These are phyloP conservation scores for Ciborinia camelliae DNA, from an alignment of 2,329 filamentous ascomycete species.

Conservation along the genomic window DNA sequence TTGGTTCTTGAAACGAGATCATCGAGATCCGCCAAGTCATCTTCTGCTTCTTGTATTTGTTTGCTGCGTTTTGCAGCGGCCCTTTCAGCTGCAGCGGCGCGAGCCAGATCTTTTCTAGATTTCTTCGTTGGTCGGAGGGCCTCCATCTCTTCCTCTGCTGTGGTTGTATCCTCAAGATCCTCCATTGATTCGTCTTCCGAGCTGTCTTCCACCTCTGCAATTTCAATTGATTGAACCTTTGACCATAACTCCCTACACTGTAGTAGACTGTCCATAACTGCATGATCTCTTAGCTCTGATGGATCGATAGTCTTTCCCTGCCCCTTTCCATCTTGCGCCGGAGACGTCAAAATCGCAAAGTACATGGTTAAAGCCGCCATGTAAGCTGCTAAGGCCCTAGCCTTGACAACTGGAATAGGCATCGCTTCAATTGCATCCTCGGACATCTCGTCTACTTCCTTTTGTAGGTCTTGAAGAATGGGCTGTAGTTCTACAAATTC, in stretches of 20 bases:
- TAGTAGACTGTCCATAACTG: conserved; percentile 82
- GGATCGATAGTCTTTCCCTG: conserved; percentile 63
- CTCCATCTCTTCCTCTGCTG: conserved; percentile 7
- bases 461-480: conserved; percentile 55
- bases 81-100: conserved; percentile 42
- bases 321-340: conserved; percentile 57
- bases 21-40: conserved; percentile 44
- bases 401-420: conserved; percentile 55
- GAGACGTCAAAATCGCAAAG: conserved; percentile 86
- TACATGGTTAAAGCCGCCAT: conserved; percentile 87
- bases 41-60: conserved; percentile 41
- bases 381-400: conserved; percentile 80
- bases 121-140: conserved; percentile 2
- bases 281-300: conserved; percentile 79
- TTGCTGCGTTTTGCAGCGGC: conserved; percentile 34
- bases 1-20: conserved; percentile 28
- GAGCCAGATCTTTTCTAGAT: conserved; percentile 39
- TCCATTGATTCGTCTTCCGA: conserved; percentile 27
- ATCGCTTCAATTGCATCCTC: conserved; percentile 30
- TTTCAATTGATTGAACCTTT: conserved; percentile 62
- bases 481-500: conserved; percentile 56
- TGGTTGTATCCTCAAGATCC: conserved; percentile 33
- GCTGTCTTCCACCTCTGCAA: conserved; percentile 35
- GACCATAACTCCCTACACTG: conserved; percentile 79
- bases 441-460: conserved; percentile 46